Evolutionary conservation across 768 basidiomycete species (phyloP), one percentile per base, ranked within the genome.

Genomic region (Kwoniella dejecticola): DNA sequence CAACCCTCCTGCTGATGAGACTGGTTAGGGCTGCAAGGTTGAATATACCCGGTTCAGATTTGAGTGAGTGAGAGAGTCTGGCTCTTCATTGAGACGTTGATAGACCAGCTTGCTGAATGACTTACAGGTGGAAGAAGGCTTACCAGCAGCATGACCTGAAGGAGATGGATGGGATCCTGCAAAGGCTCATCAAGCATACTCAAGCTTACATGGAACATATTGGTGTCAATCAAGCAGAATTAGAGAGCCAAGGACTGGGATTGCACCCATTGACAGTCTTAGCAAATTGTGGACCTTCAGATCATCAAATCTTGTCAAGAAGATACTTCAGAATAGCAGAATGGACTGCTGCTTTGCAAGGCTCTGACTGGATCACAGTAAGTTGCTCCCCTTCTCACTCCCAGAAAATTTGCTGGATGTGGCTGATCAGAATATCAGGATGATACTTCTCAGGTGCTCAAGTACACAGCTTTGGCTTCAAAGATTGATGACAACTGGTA

Each of bases 21-120:
- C 29, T n/a, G n/a, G n/a, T n/a, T n/a, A 77, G 76, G 75, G 76
- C 1, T 67, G 70, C 36, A 72, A 76, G 50, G 74, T 74, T 1
- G 62, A 66, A n/a, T 79, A 79, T 56, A 71, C 67, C 33, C 54
- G 60, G 31, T 52, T 79, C 19, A 56, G 72, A 27, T 73, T 79
- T 44, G 54, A 75, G 64, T 74, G 33, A 56, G 72, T 61, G 23
- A 24, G 26, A 15, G 3, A n/a, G 23, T 3, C n/a, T 10, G 27
- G 24, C 7, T 21, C 36, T 24, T 31, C 55, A 33, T 59, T 41
- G 0, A 23, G 23, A 12, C 11, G 15, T 11, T 48, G 15, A 30
- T 15, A 26, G 24, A 60, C 30, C 2, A 59, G 36, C 33, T 23
- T 17, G 27, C 15, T 27, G n/a, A 19, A 19, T 12, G 19, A 19